Evolutionary conservation across 768 basidiomycete genomes (phyloP).

Genomic region (Pulveroboletus sp.): DNA sequence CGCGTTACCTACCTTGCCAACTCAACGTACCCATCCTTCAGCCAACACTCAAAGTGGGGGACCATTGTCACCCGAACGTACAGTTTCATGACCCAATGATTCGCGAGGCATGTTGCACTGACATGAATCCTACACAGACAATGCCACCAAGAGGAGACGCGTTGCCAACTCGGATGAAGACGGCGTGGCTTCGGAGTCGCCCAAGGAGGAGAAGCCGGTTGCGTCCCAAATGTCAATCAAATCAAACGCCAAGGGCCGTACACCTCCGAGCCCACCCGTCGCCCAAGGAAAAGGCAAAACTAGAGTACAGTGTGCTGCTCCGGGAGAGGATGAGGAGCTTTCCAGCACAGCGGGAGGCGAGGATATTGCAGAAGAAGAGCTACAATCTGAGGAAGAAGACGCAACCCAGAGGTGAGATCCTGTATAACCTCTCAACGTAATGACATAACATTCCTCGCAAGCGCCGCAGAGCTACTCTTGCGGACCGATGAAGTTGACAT

Average conservation of each 20-base stretch:
- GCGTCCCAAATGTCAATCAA: constrained; percentile 1
- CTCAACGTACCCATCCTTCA: constrained; percentile 7
- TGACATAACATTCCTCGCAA: constrained; percentile 21
- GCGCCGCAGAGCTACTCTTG: constrained; percentile 66
- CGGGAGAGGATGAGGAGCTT: constrained; percentile 33
- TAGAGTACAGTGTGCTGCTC: constrained; percentile 8
- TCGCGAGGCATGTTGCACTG: not conserved
- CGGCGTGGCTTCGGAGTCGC: constrained; percentile 1
- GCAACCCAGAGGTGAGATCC: constrained; percentile 61
- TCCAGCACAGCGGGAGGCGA: constrained; percentile 38
- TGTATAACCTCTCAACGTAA: not conserved
- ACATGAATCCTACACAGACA: constrained; percentile 19
- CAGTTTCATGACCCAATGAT: not conserved
- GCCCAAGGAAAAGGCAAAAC: constrained; percentile 20
- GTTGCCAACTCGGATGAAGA: constrained; percentile 57
- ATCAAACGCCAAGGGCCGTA: not conserved
- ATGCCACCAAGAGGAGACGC: constrained; percentile 45
- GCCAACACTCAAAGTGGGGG: constrained; percentile 40
- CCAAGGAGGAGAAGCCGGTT: not conserved
- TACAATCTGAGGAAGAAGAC: constrained; percentile 43
- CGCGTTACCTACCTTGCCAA: not conserved
- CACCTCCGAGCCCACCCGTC: not conserved
- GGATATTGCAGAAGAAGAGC: constrained; percentile 36
- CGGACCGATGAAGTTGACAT: constrained; percentile 69
- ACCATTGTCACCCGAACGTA: constrained; percentile 22